Evolutionary conservation across 164 flowering plant genomes (phyloP), one percentile per base, ranked within the genome.

Genomic region (Nymphaea colorata): DNA sequence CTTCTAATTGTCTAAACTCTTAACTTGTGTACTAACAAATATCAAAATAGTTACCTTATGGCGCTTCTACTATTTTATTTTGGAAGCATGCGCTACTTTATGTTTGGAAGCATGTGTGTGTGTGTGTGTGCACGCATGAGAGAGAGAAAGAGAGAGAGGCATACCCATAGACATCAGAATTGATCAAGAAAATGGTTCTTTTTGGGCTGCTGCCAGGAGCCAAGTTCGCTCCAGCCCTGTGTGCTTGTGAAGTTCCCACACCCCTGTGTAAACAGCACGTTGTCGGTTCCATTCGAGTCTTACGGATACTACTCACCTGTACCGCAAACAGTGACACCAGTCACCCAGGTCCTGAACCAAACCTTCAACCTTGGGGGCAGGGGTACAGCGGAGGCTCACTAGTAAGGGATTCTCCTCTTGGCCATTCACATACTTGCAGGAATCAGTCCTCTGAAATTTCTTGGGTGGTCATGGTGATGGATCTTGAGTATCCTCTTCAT

Each of bases 131-230:
- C 36, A 25, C 36, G 0, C 36, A 25, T 25, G 36, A 55, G 59
- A 10, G 64, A 2, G 64, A n/a, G 64, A 17, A 18, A 17, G 64
- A 3, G 0, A 17, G 12, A 12, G 64, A 17, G 64, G 42, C 16
- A 64, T 42, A 88, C 98, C 92, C 88, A 85, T 90, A 90, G 64
- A 80, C 78, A 59, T 90, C 93, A 8, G 91, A 76, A 73, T 78
- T 79, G 41, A 90, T 65, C 0, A 83, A 63, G 75, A 92, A 82
- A 51, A 89, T 78, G 17, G 86, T 88, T 69, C 74, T 77, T 25
- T 79, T 62, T 5, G 78, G 44, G 69, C 86, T 85, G 64, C 57
- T 68, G 65, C 84, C 84, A 43, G 94, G 98, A 62, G 76, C 86
- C 41, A 80, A 79, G 70, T 92, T 86, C 1, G 89, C 81, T 0